Percentiles rank a stretch among this genome's conserved stretches.
Conservation (phyloP, 495 filamentous ascomycete species). For the Cairneyella variabilis region DNA sequence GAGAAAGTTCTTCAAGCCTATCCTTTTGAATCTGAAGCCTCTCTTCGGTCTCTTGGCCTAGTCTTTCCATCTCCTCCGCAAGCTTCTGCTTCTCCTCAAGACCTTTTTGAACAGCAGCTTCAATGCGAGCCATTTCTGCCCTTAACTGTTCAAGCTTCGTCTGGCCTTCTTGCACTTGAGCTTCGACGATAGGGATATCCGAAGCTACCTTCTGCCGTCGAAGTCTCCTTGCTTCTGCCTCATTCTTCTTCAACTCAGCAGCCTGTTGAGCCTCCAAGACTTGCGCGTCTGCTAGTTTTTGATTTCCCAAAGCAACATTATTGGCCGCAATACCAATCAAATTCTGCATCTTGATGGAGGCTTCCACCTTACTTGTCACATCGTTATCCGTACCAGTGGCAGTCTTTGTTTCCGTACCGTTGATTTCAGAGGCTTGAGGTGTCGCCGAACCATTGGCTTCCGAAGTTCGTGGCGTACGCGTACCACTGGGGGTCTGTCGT, state of each 20-base stretch:
- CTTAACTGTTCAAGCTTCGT: constrained; percentile 49
- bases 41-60: constrained; percentile 43
- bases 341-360: constrained; percentile 21
- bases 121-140: constrained; percentile 54
- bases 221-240: constrained; percentile 33
- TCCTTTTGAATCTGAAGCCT: constrained; percentile 31
- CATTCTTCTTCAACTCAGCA: constrained; percentile 22
- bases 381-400: background rate
- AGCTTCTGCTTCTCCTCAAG: constrained; percentile 42
- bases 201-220: constrained; percentile 53
- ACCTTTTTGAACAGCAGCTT: constrained; percentile 51
- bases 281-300: constrained; percentile 13
- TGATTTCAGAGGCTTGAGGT: constrained; percentile 5
- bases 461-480: constrained; percentile 14
- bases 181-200: constrained; percentile 54
- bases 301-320: constrained; percentile 11
- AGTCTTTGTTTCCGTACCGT: background rate
- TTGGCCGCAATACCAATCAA: constrained; percentile 11
- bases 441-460: constrained; percentile 9
- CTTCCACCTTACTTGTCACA: constrained; percentile 13
- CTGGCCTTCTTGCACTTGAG: constrained; percentile 46
- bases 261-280: constrained; percentile 15
- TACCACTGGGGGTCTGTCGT: constrained; percentile 18
- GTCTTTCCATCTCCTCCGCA: constrained; percentile 50
- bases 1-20: constrained; percentile 26